Percentiles rank a stretch among this genome's conserved stretches.
phyloP scores from a whole-genome alignment of 2,329 filamentous ascomycete species.

The Sarocladium brachiariae region DNA sequence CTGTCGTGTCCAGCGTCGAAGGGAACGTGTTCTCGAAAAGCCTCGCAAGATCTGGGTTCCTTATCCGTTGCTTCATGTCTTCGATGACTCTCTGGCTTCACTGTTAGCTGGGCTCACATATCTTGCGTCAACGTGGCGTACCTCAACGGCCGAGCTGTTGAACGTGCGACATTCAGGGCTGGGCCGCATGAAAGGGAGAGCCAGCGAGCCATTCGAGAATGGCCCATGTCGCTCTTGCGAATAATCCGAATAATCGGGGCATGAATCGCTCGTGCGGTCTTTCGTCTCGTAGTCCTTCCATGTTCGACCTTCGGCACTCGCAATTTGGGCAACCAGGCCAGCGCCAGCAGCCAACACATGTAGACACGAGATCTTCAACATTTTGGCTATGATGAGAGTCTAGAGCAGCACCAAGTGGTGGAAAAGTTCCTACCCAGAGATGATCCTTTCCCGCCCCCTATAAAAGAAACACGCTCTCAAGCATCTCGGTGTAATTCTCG shows the following conservation, averaged over 20 bases:
- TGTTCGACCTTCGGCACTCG: neutral
- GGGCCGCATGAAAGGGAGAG: constrained; percentile 76
- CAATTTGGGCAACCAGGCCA: neutral
- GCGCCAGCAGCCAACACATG: neutral
- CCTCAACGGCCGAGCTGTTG: constrained; percentile 26
- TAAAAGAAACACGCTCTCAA: neutral
- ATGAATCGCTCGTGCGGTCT: constrained; percentile 12
- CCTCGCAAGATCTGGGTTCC: constrained; percentile 62
- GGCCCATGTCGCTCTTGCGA: constrained; percentile 51
- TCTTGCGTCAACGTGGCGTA: neutral
- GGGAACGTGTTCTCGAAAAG: constrained; percentile 69
- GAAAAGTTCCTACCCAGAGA: neutral
- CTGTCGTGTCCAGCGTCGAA: constrained; percentile 68
- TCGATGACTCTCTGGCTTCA: constrained; percentile 31
- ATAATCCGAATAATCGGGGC: constrained; percentile 29
- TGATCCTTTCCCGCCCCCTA: neutral
- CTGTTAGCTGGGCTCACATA: neutral
- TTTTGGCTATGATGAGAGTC: neutral
- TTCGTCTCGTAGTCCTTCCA: constrained; percentile 4
- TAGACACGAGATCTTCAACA: constrained; percentile 1
- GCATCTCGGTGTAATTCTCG: neutral
- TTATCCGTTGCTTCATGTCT: constrained; percentile 20
- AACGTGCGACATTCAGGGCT: constrained; percentile 72
- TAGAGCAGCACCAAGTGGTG: neutral
- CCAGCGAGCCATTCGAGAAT: constrained; percentile 67